Conservation (phyloP, 805 yeast genomes). For the Saccharomycopsis capsularis region DNA sequence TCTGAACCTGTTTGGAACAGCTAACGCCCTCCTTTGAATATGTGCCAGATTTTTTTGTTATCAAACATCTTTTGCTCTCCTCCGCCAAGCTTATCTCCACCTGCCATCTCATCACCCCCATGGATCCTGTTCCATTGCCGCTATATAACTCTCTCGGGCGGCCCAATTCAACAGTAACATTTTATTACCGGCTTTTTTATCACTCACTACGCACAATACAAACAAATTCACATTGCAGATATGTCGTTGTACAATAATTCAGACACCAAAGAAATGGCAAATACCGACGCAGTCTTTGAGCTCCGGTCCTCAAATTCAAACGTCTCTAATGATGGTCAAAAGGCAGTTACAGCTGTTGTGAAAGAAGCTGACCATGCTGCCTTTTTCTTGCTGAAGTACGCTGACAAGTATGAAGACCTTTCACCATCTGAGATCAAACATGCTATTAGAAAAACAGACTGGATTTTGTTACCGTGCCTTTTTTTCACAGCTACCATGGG, state of each 20-base stretch:
- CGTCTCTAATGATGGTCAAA: background rate
- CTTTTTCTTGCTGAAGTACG: background rate
- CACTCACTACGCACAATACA: background rate
- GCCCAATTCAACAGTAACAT: background rate
- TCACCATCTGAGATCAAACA: conserved; percentile 27
- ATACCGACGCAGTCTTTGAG: background rate
- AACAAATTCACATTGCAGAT: background rate
- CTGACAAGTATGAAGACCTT: background rate
- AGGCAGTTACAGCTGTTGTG: background rate
- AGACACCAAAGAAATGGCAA: background rate
- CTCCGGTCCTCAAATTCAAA: background rate
- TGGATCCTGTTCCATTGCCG: too few species aligned
- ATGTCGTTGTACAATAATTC: background rate
- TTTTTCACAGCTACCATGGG: conserved; percentile 32
- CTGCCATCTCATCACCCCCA: background rate
- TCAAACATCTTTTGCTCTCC: background rate
- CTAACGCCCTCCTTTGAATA: too few species aligned
- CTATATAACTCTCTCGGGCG: background rate
- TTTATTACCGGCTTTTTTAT: too few species aligned
- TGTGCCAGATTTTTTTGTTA: background rate
- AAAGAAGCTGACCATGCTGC: background rate
- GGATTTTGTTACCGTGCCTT: conserved; percentile 32
- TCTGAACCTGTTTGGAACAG: too few species aligned
- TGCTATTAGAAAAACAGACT: conserved; percentile 34
- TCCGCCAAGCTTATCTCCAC: background rate